phyloP scores from a whole-genome alignment of 208 protist species.

The Acanthamoeba lugdunensis region DNA sequence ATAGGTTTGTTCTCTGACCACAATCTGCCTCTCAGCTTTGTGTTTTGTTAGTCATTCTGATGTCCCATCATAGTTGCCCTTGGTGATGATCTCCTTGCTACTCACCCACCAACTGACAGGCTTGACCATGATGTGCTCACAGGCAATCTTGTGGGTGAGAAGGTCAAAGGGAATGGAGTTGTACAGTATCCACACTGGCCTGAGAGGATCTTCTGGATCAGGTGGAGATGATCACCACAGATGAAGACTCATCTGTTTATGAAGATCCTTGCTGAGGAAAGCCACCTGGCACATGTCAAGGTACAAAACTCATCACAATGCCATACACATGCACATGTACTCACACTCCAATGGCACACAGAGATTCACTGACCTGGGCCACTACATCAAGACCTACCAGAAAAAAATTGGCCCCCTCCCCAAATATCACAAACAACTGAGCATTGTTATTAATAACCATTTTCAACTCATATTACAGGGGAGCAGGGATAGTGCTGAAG shows the following conservation, averaged over 20 bases:
- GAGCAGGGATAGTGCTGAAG: neutral
- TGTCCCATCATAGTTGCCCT: neutral
- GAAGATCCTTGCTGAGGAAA: neutral
- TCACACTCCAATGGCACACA: neutral
- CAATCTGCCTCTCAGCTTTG: neutral
- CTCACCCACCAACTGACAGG: no score
- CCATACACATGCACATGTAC: neutral
- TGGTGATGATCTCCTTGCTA: no score
- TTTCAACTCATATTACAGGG: neutral
- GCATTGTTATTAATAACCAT: no score
- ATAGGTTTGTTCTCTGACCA: neutral
- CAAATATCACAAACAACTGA: neutral
- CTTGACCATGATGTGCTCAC: no score
- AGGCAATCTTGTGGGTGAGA: no score
- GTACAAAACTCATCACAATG: neutral
- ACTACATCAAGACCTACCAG: neutral
- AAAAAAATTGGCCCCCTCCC: neutral
- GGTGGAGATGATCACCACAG: no score
- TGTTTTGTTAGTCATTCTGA: neutral
- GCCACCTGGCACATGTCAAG: neutral
- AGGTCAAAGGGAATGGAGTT: no score
- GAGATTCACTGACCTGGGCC: neutral
- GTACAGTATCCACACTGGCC: no score
- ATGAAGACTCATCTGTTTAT: neutral
- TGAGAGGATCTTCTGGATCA: no score